Conservation (phyloP, 495 filamentous ascomycete genomes). For the Parathielavia hyrcaniae region DNA sequence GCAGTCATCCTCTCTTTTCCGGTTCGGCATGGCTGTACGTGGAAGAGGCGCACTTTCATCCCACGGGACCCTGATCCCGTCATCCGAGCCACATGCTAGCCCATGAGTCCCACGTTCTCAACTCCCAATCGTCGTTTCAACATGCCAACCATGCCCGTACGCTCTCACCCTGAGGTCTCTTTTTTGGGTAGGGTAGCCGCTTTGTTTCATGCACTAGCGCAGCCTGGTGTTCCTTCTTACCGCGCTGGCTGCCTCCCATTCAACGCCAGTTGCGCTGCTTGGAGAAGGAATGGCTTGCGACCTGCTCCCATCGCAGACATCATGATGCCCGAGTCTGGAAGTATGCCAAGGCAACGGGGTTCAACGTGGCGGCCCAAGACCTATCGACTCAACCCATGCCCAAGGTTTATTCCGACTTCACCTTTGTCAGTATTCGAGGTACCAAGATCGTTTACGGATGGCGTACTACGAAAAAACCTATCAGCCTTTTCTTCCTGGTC, state of each 20-base stretch:
- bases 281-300: not conserved
- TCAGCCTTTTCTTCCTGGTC: too few relatives aligned
- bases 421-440: too few relatives aligned
- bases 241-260: conserved; percentile 18
- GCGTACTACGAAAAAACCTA: too few relatives aligned
- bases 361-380: too few relatives aligned
- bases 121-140: not conserved
- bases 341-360: too few relatives aligned
- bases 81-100: conserved; percentile 17
- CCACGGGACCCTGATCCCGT: conserved; percentile 15
- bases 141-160: not conserved
- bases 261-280: not conserved
- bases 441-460: too few relatives aligned
- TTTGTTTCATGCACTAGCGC: conserved; percentile 11
- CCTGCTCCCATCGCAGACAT: not conserved
- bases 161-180: not conserved
- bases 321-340: too few relatives aligned
- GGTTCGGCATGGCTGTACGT: not conserved
- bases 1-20: not conserved
- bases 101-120: conserved; percentile 16
- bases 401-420: too few relatives aligned
- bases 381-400: too few relatives aligned
- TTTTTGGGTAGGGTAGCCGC: not conserved
- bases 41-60: not conserved
- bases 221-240: not conserved